These are phyloP conservation scores for Colletotrichum neosansevieriae DNA, from an alignment of 2,329 filamentous ascomycete species.

Conservation along the genomic window DNA sequence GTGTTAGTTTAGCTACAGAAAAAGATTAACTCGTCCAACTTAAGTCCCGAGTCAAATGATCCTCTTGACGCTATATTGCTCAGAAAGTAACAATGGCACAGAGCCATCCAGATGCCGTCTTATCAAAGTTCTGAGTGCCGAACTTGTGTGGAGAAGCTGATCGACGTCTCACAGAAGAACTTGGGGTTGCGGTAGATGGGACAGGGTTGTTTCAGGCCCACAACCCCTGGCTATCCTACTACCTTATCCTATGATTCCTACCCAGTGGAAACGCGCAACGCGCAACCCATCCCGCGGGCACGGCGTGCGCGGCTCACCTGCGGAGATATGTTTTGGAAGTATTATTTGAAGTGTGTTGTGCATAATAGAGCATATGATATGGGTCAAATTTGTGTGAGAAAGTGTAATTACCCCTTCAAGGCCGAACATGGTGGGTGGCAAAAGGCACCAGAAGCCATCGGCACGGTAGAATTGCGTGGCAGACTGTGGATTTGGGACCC, in stretches of 20 bases:
- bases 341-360: too few species aligned
- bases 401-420: too few species aligned
- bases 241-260: too few species aligned
- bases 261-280: background rate
- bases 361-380: too few species aligned
- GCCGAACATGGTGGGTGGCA: too few species aligned
- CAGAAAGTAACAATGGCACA: background rate
- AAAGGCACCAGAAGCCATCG: too few species aligned
- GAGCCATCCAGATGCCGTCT: background rate
- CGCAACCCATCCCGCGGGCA: constrained; percentile 8
- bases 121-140: constrained; percentile 20
- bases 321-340: background rate
- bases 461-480: background rate
- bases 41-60: background rate
- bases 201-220: constrained; percentile 39
- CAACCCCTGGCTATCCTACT: background rate
- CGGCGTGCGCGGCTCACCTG: constrained; percentile 6
- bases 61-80: background rate
- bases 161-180: constrained; percentile 33
- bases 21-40: background rate
- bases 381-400: too few species aligned
- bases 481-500: constrained; percentile 4
- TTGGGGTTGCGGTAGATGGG: constrained; percentile 26
- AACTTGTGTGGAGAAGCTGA: constrained; percentile 36
- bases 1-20: background rate